These are phyloP conservation scores for Metarhizium anisopliae DNA, from an alignment of 2,329 filamentous ascomycete genomes.

Conservation along the genomic window DNA sequence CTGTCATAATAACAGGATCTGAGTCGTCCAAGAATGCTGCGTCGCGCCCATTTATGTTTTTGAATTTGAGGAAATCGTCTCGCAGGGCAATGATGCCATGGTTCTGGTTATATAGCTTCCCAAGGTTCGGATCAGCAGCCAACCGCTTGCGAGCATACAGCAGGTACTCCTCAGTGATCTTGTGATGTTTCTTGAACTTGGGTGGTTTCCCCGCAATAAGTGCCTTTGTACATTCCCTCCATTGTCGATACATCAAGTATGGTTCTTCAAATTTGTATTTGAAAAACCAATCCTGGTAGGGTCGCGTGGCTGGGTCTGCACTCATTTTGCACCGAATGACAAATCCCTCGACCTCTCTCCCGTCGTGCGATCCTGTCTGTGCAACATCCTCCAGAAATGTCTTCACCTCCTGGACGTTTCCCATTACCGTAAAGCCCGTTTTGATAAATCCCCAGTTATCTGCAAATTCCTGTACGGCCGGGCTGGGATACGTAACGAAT, in stretches of 20 bases:
- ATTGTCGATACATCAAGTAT: conserved; percentile 97
- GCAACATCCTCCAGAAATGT: conserved; percentile 75
- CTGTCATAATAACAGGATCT: conserved; percentile 33
- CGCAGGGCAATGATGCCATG: conserved; percentile 91
- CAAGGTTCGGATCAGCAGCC: conserved; percentile 56
- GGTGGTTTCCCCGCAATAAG: conserved; percentile 69
- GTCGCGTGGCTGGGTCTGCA: conserved; percentile 35
- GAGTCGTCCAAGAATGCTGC: conserved; percentile 68
- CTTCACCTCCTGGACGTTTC: conserved; percentile 66
- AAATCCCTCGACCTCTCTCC: conserved; percentile 92
- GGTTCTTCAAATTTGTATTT: conserved; percentile 99
- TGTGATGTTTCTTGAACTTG: conserved; percentile 74
- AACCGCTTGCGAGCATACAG: conserved; percentile 70
- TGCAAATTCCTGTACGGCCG: conserved; percentile 81
- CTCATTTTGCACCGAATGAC: conserved; percentile 80
- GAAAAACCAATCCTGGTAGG: conserved; percentile 96
- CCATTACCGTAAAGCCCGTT: conserved; percentile 68
- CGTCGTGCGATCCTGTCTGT: conserved; percentile 81
- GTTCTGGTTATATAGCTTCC: conserved; percentile 68
- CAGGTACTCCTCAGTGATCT: conserved; percentile 88
- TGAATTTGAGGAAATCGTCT: conserved; percentile 75
- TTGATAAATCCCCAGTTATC: conserved; percentile 90
- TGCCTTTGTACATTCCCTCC: conserved; percentile 92
- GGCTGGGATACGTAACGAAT: conserved; percentile 78
- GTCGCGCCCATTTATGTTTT: conserved; percentile 79